These are phyloP conservation scores for Solanum clarkiae DNA, from an alignment of 257 asterid species.

Conservation along the genomic window DNA sequence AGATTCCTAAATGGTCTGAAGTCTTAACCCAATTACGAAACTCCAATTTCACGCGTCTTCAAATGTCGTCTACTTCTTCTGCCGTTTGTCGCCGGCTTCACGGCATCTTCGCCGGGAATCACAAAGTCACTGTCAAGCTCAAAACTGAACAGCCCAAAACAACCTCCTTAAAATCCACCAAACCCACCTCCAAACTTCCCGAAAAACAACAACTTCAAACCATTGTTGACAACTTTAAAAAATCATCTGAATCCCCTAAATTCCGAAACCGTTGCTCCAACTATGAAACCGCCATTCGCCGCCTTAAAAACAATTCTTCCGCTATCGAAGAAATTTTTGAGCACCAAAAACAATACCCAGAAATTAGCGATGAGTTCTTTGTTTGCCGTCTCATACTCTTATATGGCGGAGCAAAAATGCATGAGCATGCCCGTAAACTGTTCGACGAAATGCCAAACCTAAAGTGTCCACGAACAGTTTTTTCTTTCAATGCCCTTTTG, in stretches of 20 bases:
- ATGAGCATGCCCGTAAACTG: constrained; percentile 29
- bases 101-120: not conserved
- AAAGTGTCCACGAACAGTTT: constrained; percentile 29
- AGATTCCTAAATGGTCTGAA: not conserved
- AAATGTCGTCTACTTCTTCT: constrained; percentile 5
- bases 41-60: not conserved
- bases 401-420: constrained; percentile 37
- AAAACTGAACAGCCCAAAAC: not conserved
- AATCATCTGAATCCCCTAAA: not conserved
- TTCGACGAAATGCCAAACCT: constrained; percentile 53
- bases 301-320: constrained; percentile 11
- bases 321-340: constrained; percentile 19
- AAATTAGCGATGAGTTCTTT: constrained; percentile 18
- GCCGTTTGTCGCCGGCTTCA: not conserved
- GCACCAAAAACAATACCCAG: constrained; percentile 25
- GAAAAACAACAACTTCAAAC: not conserved
- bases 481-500: constrained; percentile 45
- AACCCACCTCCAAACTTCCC: not conserved
- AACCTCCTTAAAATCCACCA: not conserved
- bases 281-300: constrained; percentile 10
- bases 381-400: constrained; percentile 20
- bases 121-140: not conserved
- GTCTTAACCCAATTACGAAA: not conserved
- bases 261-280: constrained; percentile 3
- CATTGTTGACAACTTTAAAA: constrained; percentile 16